Evolutionary conservation across 2,329 filamentous ascomycete species (phyloP).

Genomic region (Samsoniella hepiali): DNA sequence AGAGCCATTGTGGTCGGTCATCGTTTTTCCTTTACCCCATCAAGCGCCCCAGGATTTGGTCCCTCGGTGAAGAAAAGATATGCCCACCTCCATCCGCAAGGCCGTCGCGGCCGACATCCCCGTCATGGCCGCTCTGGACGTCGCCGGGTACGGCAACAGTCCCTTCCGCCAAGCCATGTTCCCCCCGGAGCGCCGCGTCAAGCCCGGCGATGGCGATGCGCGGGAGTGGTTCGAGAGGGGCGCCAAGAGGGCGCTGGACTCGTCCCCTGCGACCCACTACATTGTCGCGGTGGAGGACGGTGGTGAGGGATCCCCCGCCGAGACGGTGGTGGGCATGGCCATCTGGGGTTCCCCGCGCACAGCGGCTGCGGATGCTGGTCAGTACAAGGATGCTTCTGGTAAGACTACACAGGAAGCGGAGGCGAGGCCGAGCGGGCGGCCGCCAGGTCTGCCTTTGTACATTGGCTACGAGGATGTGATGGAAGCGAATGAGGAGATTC

Average conservation of each 20-base stretch:
- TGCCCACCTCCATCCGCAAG: constrained; percentile 7
- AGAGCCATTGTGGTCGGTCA: no score
- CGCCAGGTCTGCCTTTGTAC: neutral
- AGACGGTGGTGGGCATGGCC: constrained; percentile 5
- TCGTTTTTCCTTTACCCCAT: neutral
- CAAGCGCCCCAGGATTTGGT: neutral
- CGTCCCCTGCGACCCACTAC: neutral
- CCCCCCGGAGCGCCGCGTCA: constrained; percentile 2
- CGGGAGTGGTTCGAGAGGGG: constrained; percentile 4
- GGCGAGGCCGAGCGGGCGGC: neutral
- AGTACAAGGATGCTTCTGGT: neutral
- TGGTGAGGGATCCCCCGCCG: neutral
- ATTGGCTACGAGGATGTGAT: constrained; percentile 7
- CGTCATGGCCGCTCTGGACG: constrained; percentile 7
- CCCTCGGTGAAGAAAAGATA: neutral
- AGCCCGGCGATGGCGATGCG: constrained; percentile 3
- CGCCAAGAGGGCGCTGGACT: neutral
- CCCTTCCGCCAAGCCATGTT: constrained; percentile 10
- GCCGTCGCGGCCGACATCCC: constrained; percentile 9
- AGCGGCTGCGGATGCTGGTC: neutral
- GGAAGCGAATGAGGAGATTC: neutral
- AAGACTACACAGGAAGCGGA: neutral
- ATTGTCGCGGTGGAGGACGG: constrained; percentile 5
- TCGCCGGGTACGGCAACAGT: constrained; percentile 1
- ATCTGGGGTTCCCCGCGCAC: neutral